Conservation (phyloP, 179 eudicot genomes). For the Actinidia polygama region DNA sequence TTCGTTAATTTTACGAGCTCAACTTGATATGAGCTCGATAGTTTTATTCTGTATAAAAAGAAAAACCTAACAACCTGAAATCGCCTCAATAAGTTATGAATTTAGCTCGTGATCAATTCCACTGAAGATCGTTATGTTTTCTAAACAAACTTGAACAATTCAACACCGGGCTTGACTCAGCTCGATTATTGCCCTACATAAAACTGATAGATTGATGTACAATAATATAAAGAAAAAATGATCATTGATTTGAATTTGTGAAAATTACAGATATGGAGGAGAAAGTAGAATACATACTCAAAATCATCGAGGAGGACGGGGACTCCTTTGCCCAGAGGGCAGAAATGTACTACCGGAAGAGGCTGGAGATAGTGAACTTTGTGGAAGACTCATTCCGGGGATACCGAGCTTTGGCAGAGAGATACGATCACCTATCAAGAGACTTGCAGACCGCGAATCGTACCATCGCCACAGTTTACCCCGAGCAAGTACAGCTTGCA, state of each 20-base stretch:
- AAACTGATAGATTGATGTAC: too few species aligned
- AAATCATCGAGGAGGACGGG: slow-evolving; percentile 53
- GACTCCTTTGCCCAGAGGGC: slow-evolving; percentile 55
- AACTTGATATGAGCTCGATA: too few species aligned
- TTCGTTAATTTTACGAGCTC: too few species aligned
- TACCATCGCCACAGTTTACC: slow-evolving; percentile 79
- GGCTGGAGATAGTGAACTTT: slow-evolving; percentile 54
- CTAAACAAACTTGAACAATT: too few species aligned
- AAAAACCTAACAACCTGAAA: too few species aligned
- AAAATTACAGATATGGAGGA: slow-evolving; percentile 72
- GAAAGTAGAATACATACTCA: slow-evolving; percentile 49
- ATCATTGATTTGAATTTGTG: neutral
- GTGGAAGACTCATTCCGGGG: slow-evolving; percentile 47
- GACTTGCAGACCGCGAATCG: slow-evolving; percentile 93
- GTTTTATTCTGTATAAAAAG: too few species aligned
- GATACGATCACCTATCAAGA: slow-evolving; percentile 61
- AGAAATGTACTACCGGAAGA: slow-evolving; percentile 56
- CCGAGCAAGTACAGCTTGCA: slow-evolving; percentile 66
- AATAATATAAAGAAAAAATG: neutral
- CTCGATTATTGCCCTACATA: too few species aligned
- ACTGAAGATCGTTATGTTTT: too few species aligned
- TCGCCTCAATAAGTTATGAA: too few species aligned
- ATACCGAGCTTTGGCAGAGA: slow-evolving; percentile 54
- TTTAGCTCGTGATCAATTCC: too few species aligned
- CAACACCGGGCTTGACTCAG: too few species aligned